These are phyloP conservation scores for Vanderwaltozyma yarrowii DNA, from an alignment of 805 yeast species.

Conservation along the genomic window DNA sequence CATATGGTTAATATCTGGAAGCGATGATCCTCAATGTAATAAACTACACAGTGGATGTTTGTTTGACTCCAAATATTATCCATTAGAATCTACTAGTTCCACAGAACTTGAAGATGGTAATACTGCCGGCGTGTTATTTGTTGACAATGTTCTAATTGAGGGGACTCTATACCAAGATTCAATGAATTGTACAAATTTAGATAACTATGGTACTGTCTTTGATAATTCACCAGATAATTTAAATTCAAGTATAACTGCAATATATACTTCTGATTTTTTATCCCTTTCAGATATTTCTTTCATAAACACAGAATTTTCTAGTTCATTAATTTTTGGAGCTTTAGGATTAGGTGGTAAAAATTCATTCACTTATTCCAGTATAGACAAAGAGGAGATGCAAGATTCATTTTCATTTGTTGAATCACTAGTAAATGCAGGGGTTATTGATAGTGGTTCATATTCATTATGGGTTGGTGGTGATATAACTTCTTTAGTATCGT, in stretches of 20 bases:
- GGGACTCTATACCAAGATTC: no score
- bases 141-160: no score
- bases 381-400: constrained; percentile 12
- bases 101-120: background rate
- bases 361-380: constrained; percentile 7
- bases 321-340: constrained; percentile 31
- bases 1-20: constrained; percentile 25
- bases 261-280: background rate
- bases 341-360: constrained; percentile 34
- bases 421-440: constrained; percentile 20
- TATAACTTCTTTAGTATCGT: constrained; percentile 4
- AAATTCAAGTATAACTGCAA: background rate
- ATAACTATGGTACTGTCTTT: background rate
- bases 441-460: constrained; percentile 33
- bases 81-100: background rate
- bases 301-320: constrained; percentile 29
- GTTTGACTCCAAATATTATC: constrained; percentile 6
- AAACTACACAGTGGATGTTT: constrained; percentile 5
- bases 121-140: no score
- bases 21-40: constrained; percentile 4
- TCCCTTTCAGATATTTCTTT: constrained; percentile 27
- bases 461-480: constrained; percentile 33
- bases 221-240: background rate
- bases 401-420: constrained; percentile 27
- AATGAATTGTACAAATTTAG: background rate